Percentiles rank a stretch among this genome's conserved stretches.
Evolutionary conservation across 495 filamentous ascomycete species (phyloP).

Genomic region (Chaetomium cochliodes): DNA sequence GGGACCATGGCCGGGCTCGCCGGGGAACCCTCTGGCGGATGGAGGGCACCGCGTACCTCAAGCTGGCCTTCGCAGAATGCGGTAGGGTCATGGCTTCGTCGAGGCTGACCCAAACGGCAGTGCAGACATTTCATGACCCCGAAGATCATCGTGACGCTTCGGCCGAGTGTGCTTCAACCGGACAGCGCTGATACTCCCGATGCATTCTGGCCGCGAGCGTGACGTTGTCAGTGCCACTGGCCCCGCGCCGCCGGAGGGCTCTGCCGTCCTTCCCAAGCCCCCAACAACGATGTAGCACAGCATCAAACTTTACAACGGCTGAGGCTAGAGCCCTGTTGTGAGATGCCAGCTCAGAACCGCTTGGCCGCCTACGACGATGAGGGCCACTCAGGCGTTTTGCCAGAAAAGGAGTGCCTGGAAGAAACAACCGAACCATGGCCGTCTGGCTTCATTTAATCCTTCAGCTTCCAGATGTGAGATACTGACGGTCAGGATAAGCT

Average conservation of each 20-base stretch:
- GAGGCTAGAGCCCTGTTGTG: neutral
- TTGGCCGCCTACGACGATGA: neutral
- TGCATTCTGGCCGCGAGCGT: neutral
- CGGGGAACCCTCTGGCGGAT: neutral
- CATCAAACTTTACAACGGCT: neutral
- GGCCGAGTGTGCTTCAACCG: neutral
- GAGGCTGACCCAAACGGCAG: neutral
- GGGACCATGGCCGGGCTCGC: neutral
- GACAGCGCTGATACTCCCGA: no score
- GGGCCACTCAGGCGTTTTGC: neutral
- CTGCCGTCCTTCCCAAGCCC: neutral
- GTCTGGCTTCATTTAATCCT: neutral
- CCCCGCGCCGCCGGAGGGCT: neutral
- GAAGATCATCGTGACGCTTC: neutral
- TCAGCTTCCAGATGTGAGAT: neutral
- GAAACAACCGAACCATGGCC: neutral
- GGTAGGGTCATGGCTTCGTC: neutral
- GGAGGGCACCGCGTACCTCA: neutral
- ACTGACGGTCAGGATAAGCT: conserved; percentile 29
- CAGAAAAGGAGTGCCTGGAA: neutral
- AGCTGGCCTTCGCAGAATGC: neutral
- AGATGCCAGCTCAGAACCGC: conserved; percentile 11
- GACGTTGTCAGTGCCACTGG: neutral
- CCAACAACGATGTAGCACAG: conserved; percentile 5
- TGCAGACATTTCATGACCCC: no score